phyloP scores from a whole-genome alignment of 352 stramenopile species.

The Globisporangium nodosum region DNA sequence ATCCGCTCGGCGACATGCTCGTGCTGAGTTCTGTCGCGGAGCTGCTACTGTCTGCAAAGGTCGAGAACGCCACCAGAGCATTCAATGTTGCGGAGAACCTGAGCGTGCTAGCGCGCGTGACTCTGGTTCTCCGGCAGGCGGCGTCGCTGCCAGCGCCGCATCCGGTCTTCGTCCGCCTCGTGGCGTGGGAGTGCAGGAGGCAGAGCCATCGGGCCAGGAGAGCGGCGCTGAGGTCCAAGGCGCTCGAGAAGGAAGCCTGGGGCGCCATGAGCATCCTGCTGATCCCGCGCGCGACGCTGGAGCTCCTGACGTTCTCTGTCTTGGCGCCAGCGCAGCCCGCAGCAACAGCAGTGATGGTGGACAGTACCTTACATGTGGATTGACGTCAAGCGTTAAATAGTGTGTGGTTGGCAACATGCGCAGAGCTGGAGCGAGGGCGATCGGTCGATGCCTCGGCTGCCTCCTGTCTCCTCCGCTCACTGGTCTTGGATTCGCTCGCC shows the following conservation, averaged over 20 bases:
- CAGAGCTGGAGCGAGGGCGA: not conserved
- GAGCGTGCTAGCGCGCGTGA: not conserved
- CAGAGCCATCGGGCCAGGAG: not conserved
- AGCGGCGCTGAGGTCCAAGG: not conserved
- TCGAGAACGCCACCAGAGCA: not conserved
- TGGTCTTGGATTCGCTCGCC: not conserved
- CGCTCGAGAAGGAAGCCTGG: not conserved
- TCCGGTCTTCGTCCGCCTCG: not conserved
- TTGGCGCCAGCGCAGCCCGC: not conserved
- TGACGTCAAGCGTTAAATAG: not conserved
- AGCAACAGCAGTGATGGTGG: not conserved
- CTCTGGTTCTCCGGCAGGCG: not conserved
- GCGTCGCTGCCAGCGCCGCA: not conserved
- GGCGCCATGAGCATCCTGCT: not conserved
- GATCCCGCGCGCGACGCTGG: conserved; percentile 9
- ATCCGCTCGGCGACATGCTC: too few species aligned
- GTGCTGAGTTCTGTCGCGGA: too few species aligned
- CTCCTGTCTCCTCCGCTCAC: not conserved
- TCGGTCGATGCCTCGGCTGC: too few species aligned
- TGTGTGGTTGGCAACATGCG: not conserved
- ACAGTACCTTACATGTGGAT: not conserved
- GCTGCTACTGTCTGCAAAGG: not conserved
- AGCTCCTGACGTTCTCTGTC: not conserved
- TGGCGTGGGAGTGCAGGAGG: not conserved
- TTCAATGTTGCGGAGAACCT: not conserved